Evolutionary conservation across 108 stramenopile genomes (phyloP).

Genomic region (Cafeteria roenbergensis): DNA sequence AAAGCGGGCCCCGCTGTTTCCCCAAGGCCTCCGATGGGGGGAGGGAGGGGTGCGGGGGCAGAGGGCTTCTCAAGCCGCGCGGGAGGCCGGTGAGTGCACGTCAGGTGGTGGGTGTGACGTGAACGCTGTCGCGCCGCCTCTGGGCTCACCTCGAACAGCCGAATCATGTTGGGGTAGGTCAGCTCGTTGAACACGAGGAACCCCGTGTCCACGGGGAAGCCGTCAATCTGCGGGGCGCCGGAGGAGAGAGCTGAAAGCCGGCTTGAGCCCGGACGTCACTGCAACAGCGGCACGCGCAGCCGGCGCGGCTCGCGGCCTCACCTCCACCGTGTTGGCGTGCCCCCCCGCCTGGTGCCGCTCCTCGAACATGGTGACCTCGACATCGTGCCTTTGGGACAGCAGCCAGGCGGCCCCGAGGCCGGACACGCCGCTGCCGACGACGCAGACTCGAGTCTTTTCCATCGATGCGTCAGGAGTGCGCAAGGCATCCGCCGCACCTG

Average conservation of each 20-base stretch:
- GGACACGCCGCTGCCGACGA: slow-evolving; percentile 37
- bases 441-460: slow-evolving; percentile 23
- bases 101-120: background rate
- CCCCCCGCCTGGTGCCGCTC: slow-evolving; percentile 59
- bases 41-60: no score
- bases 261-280: no score
- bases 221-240: slow-evolving; percentile 53
- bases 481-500: no score
- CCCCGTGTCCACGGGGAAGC: slow-evolving; percentile 59
- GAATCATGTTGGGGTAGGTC: slow-evolving; percentile 86
- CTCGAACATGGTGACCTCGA: slow-evolving; percentile 69
- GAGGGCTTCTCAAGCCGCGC: no score
- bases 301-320: no score
- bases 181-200: slow-evolving; percentile 88
- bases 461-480: background rate
- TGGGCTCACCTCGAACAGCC: slow-evolving; percentile 54
- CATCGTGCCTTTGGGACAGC: slow-evolving; percentile 15
- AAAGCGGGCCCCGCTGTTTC: no score
- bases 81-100: no score
- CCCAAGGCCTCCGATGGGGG: no score
- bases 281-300: no score
- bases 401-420: slow-evolving; percentile 35
- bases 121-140: background rate
- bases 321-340: slow-evolving; percentile 62
- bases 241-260: background rate